Evolutionary conservation across 2,329 filamentous ascomycete genomes (phyloP), one percentile per base, ranked within the genome.

Genomic region (Ilyonectria sp.): DNA sequence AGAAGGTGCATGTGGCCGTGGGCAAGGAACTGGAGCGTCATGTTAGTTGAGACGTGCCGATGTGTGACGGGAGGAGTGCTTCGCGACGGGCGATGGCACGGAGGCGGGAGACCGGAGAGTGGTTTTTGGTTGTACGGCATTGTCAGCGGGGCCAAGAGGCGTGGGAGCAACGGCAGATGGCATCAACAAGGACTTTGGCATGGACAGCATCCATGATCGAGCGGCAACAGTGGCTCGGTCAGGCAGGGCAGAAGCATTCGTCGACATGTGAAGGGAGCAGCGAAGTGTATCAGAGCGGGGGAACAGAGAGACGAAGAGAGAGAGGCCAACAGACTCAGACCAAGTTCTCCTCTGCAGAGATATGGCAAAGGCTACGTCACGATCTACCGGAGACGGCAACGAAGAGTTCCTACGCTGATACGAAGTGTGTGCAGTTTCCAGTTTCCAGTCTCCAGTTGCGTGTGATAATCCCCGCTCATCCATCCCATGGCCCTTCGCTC

Each of bases 11-110:
- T 43, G 15, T n/a, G n/a, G 6, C 8, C 4, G 49, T 46, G n/a
- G 13, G 19, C 21, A 13, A 10, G n/a, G 44, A 46, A 10, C 7
- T 19, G 37, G 17, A 17, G 37, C 6, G 10, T 40, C 6, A 13
- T 17, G 13, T 40, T 40, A 15, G 23, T 26, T 26, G 29, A 37
- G 19, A 13, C 21, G 21, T 43, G 33, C 10, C 7, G 35, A 40
- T 26, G 46, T n/a, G 21, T 43, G 15, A 9, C 13, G 37, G 35
- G 29, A 9, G 58, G 37, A 19, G 49, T 29, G 29, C 40, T 43
- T 43, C 17, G 44, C 29, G 52, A 62, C 60, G 60, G 52, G 60
- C 35, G 43, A 61, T 61, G 49, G 40, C 49, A 54, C 31, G 6
- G 7, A 23, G 21, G 26, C 31, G 26, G 50, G 17, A 46, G 17